phyloP scores from a whole-genome alignment of 176 grass and related monocot species.

The Rhynchospora tenuis region DNA sequence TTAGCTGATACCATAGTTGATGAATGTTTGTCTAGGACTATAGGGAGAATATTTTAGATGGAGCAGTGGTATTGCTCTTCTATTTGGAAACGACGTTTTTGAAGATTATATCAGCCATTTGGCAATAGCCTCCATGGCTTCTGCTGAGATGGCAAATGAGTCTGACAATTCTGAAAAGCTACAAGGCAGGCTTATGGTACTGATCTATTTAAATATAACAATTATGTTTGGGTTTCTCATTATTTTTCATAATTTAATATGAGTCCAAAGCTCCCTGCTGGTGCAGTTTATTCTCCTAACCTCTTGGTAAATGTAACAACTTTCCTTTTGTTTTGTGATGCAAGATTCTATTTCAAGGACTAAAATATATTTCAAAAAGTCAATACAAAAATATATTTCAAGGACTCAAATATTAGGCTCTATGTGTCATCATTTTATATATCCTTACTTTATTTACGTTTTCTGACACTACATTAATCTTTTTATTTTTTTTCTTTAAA shows the following conservation, averaged over 20 bases:
- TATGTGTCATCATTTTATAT: no score
- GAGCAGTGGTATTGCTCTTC: constrained; percentile 69
- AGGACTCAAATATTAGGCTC: no score
- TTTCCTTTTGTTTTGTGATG: no score
- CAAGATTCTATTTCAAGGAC: no score
- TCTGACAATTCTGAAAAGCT: constrained; percentile 69
- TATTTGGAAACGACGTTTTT: constrained; percentile 89
- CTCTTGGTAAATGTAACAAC: no score
- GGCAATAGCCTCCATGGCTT: constrained; percentile 92
- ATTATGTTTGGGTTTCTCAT: background rate
- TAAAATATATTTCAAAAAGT: no score
- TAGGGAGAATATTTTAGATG: constrained; percentile 94
- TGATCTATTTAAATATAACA: background rate
- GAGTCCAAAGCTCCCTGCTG: background rate
- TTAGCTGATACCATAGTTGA: constrained; percentile 5
- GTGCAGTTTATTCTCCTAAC: background rate
- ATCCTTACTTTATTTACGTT: background rate
- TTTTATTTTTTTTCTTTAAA: no score
- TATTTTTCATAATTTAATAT: background rate
- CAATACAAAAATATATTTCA: no score
- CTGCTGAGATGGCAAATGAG: constrained; percentile 58
- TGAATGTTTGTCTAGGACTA: background rate
- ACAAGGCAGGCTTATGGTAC: constrained; percentile 86
- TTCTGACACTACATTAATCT: no score
- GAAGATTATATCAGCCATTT: constrained; percentile 89